Conservation (phyloP, 257 asterid genomes). For the Solanum gracilifrons region DNA sequence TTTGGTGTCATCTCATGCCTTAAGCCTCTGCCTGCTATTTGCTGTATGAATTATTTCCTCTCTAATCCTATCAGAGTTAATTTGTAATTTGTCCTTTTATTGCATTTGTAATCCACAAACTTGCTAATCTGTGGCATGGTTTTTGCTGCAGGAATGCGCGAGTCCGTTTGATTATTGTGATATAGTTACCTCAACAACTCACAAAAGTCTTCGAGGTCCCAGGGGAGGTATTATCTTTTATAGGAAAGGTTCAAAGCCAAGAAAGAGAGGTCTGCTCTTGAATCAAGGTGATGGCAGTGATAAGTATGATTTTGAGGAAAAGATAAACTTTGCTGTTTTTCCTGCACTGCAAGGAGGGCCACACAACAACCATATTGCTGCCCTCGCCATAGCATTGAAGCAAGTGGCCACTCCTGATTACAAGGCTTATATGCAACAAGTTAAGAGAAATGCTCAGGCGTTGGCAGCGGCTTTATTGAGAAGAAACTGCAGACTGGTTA, state of each 20-base stretch:
- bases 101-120: neutral
- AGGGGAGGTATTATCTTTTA: constrained; percentile 82
- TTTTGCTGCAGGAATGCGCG: constrained; percentile 51
- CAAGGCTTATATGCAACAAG: constrained; percentile 72
- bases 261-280: constrained; percentile 66
- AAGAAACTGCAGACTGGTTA: constrained; percentile 64
- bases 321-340: constrained; percentile 81
- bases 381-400: constrained; percentile 77
- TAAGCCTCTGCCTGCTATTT: neutral
- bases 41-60: neutral
- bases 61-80: neutral
- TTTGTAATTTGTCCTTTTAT: neutral
- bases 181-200: constrained; percentile 80
- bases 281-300: constrained; percentile 61
- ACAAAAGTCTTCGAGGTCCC: constrained; percentile 92
- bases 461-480: constrained; percentile 52
- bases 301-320: constrained; percentile 77
- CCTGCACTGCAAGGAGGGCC: constrained; percentile 93
- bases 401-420: constrained; percentile 78
- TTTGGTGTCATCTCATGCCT: neutral
- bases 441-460: constrained; percentile 77
- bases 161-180: constrained; percentile 83
- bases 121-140: constrained; percentile 1
- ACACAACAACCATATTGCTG: constrained; percentile 85
- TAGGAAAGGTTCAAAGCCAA: constrained; percentile 73